Conservation (phyloP, 2,329 filamentous ascomycete genomes). For the Cladophialophora exuberans region DNA sequence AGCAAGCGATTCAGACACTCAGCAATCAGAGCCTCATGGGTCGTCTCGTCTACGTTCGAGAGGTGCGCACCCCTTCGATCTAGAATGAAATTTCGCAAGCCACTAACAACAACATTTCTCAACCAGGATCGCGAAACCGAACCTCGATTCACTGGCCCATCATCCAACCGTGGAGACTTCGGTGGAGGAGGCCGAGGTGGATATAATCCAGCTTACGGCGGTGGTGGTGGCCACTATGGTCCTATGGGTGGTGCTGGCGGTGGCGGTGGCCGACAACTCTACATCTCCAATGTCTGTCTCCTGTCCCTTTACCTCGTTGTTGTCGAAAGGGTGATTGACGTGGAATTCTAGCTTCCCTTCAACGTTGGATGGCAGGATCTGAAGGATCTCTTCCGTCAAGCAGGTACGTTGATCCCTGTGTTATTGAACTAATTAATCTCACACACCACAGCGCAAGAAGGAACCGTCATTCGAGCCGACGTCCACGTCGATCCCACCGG, state of each 20-base stretch:
- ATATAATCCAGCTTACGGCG: slow-evolving; percentile 32
- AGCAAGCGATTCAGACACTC: slow-evolving; percentile 93
- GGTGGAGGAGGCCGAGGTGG: slow-evolving; percentile 53
- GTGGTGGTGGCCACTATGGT: slow-evolving; percentile 57
- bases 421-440: slow-evolving; percentile 22
- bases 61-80: slow-evolving; percentile 60
- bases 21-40: slow-evolving; percentile 99
- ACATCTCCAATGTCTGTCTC: slow-evolving; percentile 93
- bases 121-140: slow-evolving; percentile 92
- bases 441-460: slow-evolving; percentile 54
- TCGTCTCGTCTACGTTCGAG: slow-evolving; percentile 95
- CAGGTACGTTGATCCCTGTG: slow-evolving; percentile 68
- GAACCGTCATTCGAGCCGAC: slow-evolving; percentile 88
- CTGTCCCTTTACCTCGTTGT: slow-evolving; percentile 36
- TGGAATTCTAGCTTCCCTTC: slow-evolving; percentile 77
- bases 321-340: slow-evolving; percentile 44
- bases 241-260: slow-evolving; percentile 53
- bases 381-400: slow-evolving; percentile 97
- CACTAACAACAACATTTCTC: slow-evolving; percentile 3
- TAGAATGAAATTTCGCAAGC: not conserved
- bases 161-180: slow-evolving; percentile 68
- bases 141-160: slow-evolving; percentile 86
- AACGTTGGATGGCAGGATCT: slow-evolving; percentile 98
- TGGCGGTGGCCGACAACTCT: slow-evolving; percentile 84
- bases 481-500: slow-evolving; percentile 91